A percentile compares a stretch with the other conserved stretches of the same genome.
Evolutionary conservation across 441 rosid genomes (phyloP).

Genomic region (Pelargonium australe): DNA sequence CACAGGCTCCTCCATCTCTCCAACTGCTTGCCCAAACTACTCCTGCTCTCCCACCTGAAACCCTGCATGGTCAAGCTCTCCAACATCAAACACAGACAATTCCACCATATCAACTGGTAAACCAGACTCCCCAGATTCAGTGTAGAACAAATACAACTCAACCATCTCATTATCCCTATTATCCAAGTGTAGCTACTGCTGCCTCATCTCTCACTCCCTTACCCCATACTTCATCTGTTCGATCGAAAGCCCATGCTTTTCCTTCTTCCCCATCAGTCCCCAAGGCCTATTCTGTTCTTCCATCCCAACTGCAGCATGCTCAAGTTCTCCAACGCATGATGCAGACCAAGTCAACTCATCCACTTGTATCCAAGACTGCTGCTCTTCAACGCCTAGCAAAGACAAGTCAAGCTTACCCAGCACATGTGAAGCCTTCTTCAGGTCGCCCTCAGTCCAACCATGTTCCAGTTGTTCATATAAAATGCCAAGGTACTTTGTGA

Average conservation of each 20-base stretch:
- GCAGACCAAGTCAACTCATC: not conserved
- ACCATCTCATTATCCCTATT: not conserved
- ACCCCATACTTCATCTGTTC: not conserved
- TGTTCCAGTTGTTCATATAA: not conserved
- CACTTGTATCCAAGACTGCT: not conserved
- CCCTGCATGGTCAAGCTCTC: not conserved
- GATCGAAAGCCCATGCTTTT: not conserved
- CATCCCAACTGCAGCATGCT: not conserved
- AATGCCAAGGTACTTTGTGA: not conserved
- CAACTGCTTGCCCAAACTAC: not conserved
- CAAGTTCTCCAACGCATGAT: not conserved
- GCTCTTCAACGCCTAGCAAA: conserved; percentile 1
- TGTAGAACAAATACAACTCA: not conserved
- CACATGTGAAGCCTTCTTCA: not conserved
- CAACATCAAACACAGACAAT: not conserved
- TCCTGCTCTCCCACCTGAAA: not conserved
- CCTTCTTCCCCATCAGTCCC: not conserved
- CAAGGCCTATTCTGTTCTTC: not conserved
- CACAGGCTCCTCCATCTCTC: not conserved
- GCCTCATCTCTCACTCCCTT: not conserved
- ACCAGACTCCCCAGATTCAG: not conserved
- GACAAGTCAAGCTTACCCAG: not conserved
- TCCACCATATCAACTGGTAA: not conserved
- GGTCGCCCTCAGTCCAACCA: not conserved
- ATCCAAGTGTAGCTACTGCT: not conserved